Percentiles rank a stretch among this genome's conserved stretches.
Evolutionary conservation across 2,329 filamentous ascomycete genomes (phyloP).

Genomic region (Cladosporium sp.): DNA sequence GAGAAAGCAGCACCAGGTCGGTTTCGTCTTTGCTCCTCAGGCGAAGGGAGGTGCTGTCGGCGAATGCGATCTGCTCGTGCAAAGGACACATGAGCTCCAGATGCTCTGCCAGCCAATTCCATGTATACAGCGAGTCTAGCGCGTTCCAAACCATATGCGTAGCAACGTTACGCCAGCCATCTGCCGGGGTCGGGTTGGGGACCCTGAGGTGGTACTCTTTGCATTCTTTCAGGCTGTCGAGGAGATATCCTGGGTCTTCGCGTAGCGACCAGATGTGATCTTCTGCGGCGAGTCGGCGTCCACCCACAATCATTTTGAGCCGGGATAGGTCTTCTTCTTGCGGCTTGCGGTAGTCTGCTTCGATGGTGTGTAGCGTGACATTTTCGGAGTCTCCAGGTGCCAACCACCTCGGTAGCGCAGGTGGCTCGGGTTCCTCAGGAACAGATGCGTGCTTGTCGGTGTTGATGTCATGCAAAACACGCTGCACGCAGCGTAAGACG

Average conservation of each 20-base stretch:
- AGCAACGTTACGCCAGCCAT: background rate
- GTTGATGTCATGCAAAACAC: conserved; percentile 51
- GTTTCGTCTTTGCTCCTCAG: conserved; percentile 36
- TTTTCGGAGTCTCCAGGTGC: background rate
- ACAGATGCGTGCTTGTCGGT: conserved; percentile 15
- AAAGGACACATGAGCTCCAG: conserved; percentile 18
- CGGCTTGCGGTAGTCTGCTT: conserved; percentile 52
- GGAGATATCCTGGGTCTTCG: conserved; percentile 57
- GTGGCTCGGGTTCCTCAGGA: conserved; percentile 16
- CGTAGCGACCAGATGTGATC: conserved; percentile 54
- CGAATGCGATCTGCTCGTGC: conserved; percentile 36
- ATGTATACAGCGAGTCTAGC: background rate
- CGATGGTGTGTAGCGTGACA: conserved; percentile 28
- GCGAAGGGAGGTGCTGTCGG: conserved; percentile 33
- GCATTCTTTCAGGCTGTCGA: conserved; percentile 38
- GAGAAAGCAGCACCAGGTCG: conserved; percentile 36
- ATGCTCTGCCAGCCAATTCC: conserved; percentile 13
- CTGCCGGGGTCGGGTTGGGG: conserved; percentile 23
- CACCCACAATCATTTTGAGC: conserved; percentile 42
- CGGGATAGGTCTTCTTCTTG: conserved; percentile 42
- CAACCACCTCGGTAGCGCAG: background rate
- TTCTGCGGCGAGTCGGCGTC: conserved; percentile 40
- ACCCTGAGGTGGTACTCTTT: conserved; percentile 40
- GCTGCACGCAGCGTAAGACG: conserved; percentile 43
- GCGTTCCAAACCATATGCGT: background rate